Percentiles rank a stretch among this genome's conserved stretches.
Conservation (phyloP, 805 yeast species). For the Myxozyma monticola region DNA sequence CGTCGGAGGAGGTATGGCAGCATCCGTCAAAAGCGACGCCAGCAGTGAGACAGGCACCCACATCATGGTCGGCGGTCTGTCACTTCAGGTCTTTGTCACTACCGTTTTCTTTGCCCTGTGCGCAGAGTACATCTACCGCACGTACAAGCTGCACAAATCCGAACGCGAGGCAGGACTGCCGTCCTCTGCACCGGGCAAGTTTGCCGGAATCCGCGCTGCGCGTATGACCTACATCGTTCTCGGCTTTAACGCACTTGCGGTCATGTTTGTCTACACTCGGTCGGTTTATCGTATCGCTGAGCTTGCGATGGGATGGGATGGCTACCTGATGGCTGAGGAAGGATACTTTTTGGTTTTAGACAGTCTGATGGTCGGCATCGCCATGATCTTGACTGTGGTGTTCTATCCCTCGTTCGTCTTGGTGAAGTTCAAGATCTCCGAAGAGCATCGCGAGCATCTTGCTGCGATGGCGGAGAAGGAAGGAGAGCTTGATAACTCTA, state of each 20-base stretch:
- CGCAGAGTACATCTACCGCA: conserved; percentile 1
- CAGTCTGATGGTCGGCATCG: conserved; percentile 53
- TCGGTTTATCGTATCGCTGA: conserved; percentile 70
- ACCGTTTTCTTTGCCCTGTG: conserved; percentile 48
- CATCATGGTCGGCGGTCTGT: conserved; percentile 76
- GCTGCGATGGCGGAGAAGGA: no score
- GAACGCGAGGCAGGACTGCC: background rate
- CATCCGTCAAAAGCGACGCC: conserved; percentile 40
- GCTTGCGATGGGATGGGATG: conserved; percentile 62
- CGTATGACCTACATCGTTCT: conserved; percentile 1
- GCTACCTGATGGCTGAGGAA: conserved; percentile 58
- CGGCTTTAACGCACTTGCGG: conserved; percentile 4
- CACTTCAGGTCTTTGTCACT: conserved; percentile 74
- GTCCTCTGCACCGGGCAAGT: conserved; percentile 8
- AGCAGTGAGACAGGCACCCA: conserved; percentile 53
- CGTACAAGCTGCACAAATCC: background rate
- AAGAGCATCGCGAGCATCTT: no score
- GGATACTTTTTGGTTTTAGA: conserved; percentile 56
- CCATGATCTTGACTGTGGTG: conserved; percentile 30
- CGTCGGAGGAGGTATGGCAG: conserved; percentile 65
- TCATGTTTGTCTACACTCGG: conserved; percentile 55
- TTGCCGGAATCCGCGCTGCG: conserved; percentile 13
- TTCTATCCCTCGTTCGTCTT: conserved; percentile 20
- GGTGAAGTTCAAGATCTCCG: background rate
- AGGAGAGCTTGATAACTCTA: no score